Evolutionary conservation across 495 filamentous ascomycete species (phyloP).

Genomic region (Venustampulla echinocandica): DNA sequence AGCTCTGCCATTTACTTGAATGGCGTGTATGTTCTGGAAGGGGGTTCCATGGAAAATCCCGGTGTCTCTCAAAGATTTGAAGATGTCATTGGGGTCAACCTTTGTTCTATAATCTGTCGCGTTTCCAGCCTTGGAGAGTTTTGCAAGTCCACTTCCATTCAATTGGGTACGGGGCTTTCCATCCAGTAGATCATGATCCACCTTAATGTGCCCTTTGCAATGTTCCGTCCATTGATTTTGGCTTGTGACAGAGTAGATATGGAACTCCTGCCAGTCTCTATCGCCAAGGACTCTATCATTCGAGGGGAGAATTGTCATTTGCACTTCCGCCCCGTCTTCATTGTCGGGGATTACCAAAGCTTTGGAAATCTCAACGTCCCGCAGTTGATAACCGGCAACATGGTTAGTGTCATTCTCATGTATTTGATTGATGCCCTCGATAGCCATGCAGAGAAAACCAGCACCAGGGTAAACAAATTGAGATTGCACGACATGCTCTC

Average conservation of each 20-base stretch:
- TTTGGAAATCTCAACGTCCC: background rate
- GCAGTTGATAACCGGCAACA: background rate
- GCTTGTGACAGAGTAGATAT: background rate
- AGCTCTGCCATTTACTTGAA: background rate
- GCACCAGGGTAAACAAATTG: constrained; percentile 28
- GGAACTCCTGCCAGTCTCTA: background rate
- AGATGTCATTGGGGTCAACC: background rate
- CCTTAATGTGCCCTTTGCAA: background rate
- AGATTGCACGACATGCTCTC: constrained; percentile 17
- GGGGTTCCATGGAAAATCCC: too few species aligned
- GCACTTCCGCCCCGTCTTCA: background rate
- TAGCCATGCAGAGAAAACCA: constrained; percentile 35
- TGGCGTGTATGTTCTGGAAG: too few species aligned
- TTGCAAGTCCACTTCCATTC: too few species aligned
- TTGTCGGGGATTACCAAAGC: background rate
- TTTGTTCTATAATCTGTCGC: background rate
- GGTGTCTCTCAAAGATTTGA: background rate
- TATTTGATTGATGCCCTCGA: constrained; percentile 2
- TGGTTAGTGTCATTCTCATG: background rate
- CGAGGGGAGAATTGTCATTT: background rate
- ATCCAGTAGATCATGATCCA: background rate
- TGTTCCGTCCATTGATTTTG: background rate
- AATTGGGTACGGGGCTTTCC: too few species aligned
- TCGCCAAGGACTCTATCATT: background rate
- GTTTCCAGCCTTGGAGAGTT: too few species aligned